A percentile compares a stretch with the other conserved stretches of the same genome.
These are phyloP conservation scores for Aphanomyces invadans DNA, from an alignment of 352 stramenopile genomes.

Conservation along the genomic window DNA sequence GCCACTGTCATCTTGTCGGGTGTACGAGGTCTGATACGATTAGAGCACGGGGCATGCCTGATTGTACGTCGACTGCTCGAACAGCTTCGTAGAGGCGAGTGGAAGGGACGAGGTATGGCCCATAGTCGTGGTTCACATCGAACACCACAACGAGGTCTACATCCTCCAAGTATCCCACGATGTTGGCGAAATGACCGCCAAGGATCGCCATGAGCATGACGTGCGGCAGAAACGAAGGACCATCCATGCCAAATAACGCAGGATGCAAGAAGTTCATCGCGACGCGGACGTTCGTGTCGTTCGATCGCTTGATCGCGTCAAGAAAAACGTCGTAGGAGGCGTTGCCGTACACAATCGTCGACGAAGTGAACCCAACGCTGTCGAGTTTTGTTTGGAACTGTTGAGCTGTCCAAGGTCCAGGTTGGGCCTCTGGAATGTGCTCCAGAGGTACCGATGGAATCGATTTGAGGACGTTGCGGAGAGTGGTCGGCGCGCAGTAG, in stretches of 20 bases:
- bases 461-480: slow-evolving; percentile 21
- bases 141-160: slow-evolving; percentile 17
- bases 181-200: slow-evolving; percentile 15
- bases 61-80: slow-evolving; percentile 5
- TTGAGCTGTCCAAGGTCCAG: background rate
- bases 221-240: background rate
- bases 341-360: slow-evolving; percentile 16
- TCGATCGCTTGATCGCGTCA: slow-evolving; percentile 13
- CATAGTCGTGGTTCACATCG: slow-evolving; percentile 18
- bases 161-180: slow-evolving; percentile 16
- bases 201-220: slow-evolving; percentile 1
- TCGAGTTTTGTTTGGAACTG: slow-evolving; percentile 5
- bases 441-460: background rate
- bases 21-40: slow-evolving; percentile 4
- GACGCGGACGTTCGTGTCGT: slow-evolving; percentile 14
- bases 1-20: background rate
- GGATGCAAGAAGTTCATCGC: slow-evolving; percentile 21
- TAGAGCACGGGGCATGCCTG: background rate
- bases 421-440: background rate
- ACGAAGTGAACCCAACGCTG: background rate
- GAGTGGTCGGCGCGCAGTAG: slow-evolving; percentile 4
- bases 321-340: slow-evolving; percentile 8
- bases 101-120: slow-evolving; percentile 10
- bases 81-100: slow-evolving; percentile 8
- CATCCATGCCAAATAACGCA: slow-evolving; percentile 12